phyloP scores from a whole-genome alignment of 2,329 filamentous ascomycete species.

The Colletotrichum sp. region DNA sequence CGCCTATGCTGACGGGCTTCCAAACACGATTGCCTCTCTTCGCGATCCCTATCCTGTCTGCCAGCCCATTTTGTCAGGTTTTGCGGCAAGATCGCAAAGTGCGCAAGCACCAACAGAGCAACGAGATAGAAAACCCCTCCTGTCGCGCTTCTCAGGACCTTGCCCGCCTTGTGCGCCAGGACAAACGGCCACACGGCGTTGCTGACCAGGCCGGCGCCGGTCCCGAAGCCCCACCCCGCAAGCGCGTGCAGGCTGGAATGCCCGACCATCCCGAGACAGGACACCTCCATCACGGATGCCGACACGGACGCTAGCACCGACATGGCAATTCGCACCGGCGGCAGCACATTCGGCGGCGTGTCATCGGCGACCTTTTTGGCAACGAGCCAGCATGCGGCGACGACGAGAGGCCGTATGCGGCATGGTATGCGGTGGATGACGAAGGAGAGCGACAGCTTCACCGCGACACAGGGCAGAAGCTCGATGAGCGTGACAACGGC shows the following conservation, averaged over 20 bases:
- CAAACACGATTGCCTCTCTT: constrained; percentile 1
- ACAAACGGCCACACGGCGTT: constrained; percentile 33
- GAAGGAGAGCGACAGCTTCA: constrained; percentile 33
- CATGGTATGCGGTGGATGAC: constrained; percentile 29
- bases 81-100: constrained; percentile 32
- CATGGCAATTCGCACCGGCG: constrained; percentile 31
- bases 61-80: background rate
- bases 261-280: constrained; percentile 33
- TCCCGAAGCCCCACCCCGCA: constrained; percentile 39
- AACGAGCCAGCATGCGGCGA: constrained; percentile 32
- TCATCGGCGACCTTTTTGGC: constrained; percentile 29
- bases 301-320: constrained; percentile 32
- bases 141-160: constrained; percentile 31
- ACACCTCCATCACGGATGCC: constrained; percentile 35
- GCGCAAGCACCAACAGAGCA: constrained; percentile 29
- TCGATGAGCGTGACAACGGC: constrained; percentile 36
- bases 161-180: constrained; percentile 30
- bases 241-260: constrained; percentile 34
- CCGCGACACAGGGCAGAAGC: constrained; percentile 30
- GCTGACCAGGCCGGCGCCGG: constrained; percentile 32
- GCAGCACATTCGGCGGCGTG: constrained; percentile 38
- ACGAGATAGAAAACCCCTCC: constrained; percentile 30
- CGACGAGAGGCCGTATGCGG: constrained; percentile 30
- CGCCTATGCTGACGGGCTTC: background rate
- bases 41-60: constrained; percentile 18